Conservation (phyloP, 441 rosid species). For the Populus tomentosa region DNA sequence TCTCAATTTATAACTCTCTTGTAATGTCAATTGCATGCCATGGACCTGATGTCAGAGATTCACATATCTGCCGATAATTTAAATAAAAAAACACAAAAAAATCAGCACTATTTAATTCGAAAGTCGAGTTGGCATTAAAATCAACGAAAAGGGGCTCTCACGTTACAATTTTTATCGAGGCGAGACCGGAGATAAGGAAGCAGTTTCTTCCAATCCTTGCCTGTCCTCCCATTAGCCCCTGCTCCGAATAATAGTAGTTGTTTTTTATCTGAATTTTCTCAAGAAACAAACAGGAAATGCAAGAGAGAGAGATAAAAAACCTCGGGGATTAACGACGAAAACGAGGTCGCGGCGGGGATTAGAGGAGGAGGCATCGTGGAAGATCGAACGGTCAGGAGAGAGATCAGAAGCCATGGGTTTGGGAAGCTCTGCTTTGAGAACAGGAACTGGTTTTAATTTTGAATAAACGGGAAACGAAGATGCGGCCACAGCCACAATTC, state of each 20-base stretch:
- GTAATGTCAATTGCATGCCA: constrained; percentile 89
- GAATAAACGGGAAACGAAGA: constrained; percentile 1
- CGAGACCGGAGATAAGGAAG: constrained; percentile 82
- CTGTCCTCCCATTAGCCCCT: constrained; percentile 97
- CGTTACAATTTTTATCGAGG: constrained; percentile 66
- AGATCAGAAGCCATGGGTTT: constrained; percentile 40
- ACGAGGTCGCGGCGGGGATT: constrained; percentile 80
- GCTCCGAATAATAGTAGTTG: constrained; percentile 2
- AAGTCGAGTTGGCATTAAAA: not conserved
- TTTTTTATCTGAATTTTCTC: not conserved
- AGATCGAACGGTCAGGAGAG: constrained; percentile 34
- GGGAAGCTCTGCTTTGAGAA: constrained; percentile 33
- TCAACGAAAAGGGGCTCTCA: constrained; percentile 31
- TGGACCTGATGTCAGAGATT: constrained; percentile 89
- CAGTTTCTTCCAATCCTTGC: constrained; percentile 85
- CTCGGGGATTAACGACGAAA: constrained; percentile 89
- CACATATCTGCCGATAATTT: constrained; percentile 51
- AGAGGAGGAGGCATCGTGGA: constrained; percentile 44
- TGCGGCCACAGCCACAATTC: constrained; percentile 13
- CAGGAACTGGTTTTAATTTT: constrained; percentile 31
- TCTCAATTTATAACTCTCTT: constrained; percentile 59
- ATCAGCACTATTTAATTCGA: not conserved
- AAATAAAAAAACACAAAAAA: not conserved
- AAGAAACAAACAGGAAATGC: not conserved
- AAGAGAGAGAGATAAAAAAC: constrained; percentile 23